Base-by-base conservation (phyloP, 257 asterid genomes). In the Paraleonurus japonicus region DNA sequence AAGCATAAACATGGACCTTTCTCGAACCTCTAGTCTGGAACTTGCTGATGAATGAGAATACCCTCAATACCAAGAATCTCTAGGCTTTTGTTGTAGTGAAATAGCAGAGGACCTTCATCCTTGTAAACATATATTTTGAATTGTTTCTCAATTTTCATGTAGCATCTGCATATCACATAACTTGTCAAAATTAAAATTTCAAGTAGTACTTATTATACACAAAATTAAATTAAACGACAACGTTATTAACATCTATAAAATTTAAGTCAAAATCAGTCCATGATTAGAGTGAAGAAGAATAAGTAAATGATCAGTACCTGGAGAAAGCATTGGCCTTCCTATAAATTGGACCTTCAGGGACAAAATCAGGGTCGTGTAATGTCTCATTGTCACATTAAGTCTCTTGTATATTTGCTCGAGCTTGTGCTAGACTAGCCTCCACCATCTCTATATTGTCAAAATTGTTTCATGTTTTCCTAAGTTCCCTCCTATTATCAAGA, bases 21-120 rank as follows among this genome's bases (percentile, higher is more conserved):
- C 28, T 35, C 0, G 89, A 82, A 73, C 84, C 81, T 35, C 54
- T 67, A 12, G 88, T 84, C 0, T 84, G 86, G 57, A 87, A 87
- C 50, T 74, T 79, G 71, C 84, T 77, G 33, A 69, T 87, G 85
- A 55, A 87, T 67, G 58, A 87, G 79, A 71, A 84, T 84, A 24
- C 89, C 89, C 62, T 87, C 89, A 0, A 87, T 79, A 5, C 88
- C 89, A 0, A 82, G 81, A 41, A 87, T 82, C 5, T 88, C 89
- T 1, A 61, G 63, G 33, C 89, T 82, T 16, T 61, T 64, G 82
- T 83, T 73, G 82, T 87, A 87, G 67, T 87, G 92, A 63, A 76
- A 87, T 0, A 87, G 48, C n/a, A 0, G 92, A 1, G 88, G 92
- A 0, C 84, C 92, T 37, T 89, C 92, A 7, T 87, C 92, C 48